A percentile compares a stretch with the other conserved stretches of the same genome.
phyloP scores from a whole-genome alignment of 345 rosid species.

The Populus euphratica region DNA sequence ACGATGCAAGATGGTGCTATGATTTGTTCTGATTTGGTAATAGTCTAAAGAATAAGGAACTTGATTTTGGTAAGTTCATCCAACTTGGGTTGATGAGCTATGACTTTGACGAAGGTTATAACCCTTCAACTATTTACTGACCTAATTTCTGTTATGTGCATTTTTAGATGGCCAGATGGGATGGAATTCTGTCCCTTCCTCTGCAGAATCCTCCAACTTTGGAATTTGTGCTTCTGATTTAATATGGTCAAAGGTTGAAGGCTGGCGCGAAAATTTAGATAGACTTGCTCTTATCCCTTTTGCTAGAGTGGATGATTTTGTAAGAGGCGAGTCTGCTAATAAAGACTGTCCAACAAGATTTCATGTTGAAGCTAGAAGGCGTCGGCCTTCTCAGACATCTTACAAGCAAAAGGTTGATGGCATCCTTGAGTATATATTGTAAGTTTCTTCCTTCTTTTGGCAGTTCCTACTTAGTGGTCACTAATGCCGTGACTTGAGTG shows the following conservation, averaged over 20 bases:
- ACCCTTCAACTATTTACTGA: neutral
- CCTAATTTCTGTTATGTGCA: neutral
- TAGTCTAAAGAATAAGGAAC: neutral
- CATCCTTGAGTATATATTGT: slow-evolving; percentile 90
- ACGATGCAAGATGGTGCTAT: neutral
- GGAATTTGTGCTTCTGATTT: slow-evolving; percentile 76
- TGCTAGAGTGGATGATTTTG: slow-evolving; percentile 90
- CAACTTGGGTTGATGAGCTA: neutral
- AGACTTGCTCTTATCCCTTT: slow-evolving; percentile 86
- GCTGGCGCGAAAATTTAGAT: slow-evolving; percentile 88
- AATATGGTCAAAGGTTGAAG: slow-evolving; percentile 95
- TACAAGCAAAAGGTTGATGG: slow-evolving; percentile 94
- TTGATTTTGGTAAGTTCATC: neutral
- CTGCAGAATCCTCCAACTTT: slow-evolving; percentile 77
- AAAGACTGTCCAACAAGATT: slow-evolving; percentile 88
- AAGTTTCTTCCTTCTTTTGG: slow-evolving; percentile 36
- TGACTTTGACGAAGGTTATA: neutral
- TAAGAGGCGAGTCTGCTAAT: slow-evolving; percentile 78
- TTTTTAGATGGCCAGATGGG: slow-evolving; percentile 93
- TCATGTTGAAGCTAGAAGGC: slow-evolving; percentile 91
- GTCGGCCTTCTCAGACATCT: slow-evolving; percentile 44
- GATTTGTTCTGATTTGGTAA: slow-evolving; percentile 2
- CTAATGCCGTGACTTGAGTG: slow-evolving; percentile 2
- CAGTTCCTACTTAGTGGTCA: neutral
- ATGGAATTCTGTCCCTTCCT: slow-evolving; percentile 81